Conservation (phyloP, 2,329 filamentous ascomycete genomes). For the Diaporthe eres region DNA sequence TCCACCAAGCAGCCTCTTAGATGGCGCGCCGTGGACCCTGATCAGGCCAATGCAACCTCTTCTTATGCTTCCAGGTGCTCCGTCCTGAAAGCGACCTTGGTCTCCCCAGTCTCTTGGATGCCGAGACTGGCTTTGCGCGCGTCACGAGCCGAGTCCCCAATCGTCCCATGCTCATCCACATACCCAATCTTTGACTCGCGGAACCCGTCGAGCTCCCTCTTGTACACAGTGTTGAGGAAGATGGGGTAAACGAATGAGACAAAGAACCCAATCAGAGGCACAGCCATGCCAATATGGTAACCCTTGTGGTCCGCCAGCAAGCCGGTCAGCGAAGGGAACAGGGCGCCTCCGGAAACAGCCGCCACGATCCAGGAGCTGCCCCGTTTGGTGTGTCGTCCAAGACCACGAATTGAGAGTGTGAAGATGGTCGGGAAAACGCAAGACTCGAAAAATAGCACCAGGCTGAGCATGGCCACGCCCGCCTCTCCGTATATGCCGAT, state of each 20-base stretch:
- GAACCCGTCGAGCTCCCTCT: slow-evolving; percentile 65
- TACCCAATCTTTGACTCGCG: slow-evolving; percentile 58
- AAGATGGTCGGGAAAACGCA: slow-evolving; percentile 88
- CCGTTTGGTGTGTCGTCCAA: slow-evolving; percentile 81
- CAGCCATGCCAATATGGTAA: slow-evolving; percentile 74
- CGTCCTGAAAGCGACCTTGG: slow-evolving; percentile 32
- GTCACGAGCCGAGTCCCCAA: slow-evolving; percentile 31
- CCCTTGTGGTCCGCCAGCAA: slow-evolving; percentile 73
- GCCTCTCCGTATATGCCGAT: slow-evolving; percentile 59
- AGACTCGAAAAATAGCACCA: slow-evolving; percentile 82
- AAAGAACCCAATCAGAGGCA: slow-evolving; percentile 72
- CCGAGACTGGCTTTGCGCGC: slow-evolving; percentile 21
- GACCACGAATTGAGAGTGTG: slow-evolving; percentile 79
- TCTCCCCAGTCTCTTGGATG: slow-evolving; percentile 15
- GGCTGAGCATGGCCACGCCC: slow-evolving; percentile 72
- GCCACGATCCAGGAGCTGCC: slow-evolving; percentile 79
- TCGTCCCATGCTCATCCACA: slow-evolving; percentile 37
- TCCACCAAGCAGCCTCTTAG: not conserved
- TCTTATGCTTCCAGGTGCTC: slow-evolving; percentile 36
- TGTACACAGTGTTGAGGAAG: slow-evolving; percentile 71
- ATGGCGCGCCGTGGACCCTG: not conserved
- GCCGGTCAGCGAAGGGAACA: slow-evolving; percentile 79
- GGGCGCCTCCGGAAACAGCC: slow-evolving; percentile 79
- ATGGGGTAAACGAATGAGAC: slow-evolving; percentile 67
- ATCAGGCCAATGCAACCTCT: not conserved